Conservation (phyloP, 345 rosid species). For the Linum usitatissimum region DNA sequence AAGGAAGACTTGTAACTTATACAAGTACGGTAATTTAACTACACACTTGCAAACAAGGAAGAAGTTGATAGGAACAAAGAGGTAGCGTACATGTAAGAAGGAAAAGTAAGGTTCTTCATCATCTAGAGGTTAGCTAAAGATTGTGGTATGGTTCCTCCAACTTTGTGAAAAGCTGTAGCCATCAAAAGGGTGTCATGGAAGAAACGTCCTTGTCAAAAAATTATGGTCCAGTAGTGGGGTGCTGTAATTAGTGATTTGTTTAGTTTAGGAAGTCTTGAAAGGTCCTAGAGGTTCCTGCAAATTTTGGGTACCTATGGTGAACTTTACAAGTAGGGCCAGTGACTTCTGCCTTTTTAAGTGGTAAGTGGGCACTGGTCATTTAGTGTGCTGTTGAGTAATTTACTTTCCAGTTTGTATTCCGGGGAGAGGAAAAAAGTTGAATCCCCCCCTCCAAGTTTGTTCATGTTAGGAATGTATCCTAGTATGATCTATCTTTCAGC, state of each 20-base stretch:
- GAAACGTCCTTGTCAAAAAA: constrained; percentile 11
- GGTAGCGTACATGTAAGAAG: not conserved
- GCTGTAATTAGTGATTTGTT: constrained; percentile 18
- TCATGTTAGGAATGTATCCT: constrained; percentile 51
- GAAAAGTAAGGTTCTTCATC: constrained; percentile 2
- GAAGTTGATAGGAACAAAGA: constrained; percentile 9
- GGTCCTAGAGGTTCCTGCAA: constrained; percentile 30
- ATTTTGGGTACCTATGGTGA: constrained; percentile 21
- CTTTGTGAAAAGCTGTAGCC: constrained; percentile 20
- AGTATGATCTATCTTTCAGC: constrained; percentile 14
- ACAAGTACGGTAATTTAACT: constrained; percentile 27
- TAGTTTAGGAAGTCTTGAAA: constrained; percentile 29
- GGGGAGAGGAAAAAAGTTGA: constrained; percentile 11
- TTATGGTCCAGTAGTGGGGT: constrained; percentile 17
- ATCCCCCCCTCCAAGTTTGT: constrained; percentile 17
- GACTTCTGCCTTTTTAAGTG: constrained; percentile 31
- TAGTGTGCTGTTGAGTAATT: constrained; percentile 21
- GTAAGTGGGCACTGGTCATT: constrained; percentile 22
- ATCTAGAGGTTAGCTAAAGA: constrained; percentile 7
- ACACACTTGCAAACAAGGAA: constrained; percentile 21
- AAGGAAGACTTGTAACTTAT: constrained; percentile 10
- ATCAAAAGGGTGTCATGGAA: constrained; percentile 10
- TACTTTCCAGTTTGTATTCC: constrained; percentile 11
- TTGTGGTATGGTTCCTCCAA: constrained; percentile 11
- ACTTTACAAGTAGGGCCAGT: constrained; percentile 19